phyloP scores from a whole-genome alignment of 2,329 filamentous ascomycete species.

The Fusarium falciforme region DNA sequence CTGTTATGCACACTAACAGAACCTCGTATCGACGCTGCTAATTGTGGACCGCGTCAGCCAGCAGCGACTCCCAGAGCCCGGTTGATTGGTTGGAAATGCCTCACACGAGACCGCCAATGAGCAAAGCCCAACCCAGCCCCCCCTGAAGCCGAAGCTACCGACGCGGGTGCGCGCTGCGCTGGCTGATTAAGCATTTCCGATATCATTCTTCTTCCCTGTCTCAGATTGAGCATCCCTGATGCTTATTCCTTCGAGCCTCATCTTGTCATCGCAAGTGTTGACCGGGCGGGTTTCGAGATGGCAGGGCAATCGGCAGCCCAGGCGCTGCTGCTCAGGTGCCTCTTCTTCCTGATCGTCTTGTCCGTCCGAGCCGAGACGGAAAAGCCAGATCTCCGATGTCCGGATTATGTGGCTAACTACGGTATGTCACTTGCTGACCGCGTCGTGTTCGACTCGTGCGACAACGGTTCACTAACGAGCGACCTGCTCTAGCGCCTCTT shows the following conservation, averaged over 20 bases:
- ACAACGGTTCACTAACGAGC: constrained; percentile 1
- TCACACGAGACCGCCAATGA: not conserved
- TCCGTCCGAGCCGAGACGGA: constrained; percentile 18
- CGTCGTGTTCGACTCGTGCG: not conserved
- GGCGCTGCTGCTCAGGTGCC: not conserved
- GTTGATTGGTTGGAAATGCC: not conserved
- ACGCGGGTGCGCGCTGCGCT: not conserved
- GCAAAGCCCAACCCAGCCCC: not conserved
- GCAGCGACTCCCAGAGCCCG: not conserved
- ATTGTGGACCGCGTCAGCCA: not conserved
- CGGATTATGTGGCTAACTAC: constrained; percentile 46
- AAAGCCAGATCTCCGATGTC: constrained; percentile 26
- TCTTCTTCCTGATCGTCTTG: constrained; percentile 11
- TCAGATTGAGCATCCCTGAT: not conserved
- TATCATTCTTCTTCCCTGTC: not conserved
- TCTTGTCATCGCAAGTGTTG: not conserved
- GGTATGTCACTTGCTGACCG: constrained; percentile 38
- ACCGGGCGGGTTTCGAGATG: constrained; percentile 15
- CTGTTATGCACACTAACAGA: not conserved
- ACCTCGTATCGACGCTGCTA: not conserved
- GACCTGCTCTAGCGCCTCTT: constrained; percentile 41
- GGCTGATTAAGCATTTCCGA: not conserved
- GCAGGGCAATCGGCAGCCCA: not conserved
- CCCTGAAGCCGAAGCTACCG: not conserved
- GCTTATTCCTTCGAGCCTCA: not conserved